Base-by-base conservation (phyloP, 2,329 filamentous ascomycete genomes). In the Beauveria scarabaeidicola region DNA sequence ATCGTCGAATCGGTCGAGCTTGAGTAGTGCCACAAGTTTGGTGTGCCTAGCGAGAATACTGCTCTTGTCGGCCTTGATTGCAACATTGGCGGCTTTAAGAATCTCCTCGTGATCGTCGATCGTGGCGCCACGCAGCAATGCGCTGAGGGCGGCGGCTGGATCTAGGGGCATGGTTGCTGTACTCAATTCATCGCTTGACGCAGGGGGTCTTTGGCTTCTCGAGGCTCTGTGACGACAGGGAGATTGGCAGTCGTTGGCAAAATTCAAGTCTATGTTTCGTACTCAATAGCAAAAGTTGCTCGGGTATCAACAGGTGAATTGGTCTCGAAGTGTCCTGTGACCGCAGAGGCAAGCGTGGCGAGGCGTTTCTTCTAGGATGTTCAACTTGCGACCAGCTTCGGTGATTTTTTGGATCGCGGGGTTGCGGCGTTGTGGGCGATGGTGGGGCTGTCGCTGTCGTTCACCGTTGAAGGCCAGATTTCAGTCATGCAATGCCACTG, bases 1-100 rank as follows among this genome's bases (percentile, higher is more conserved):
- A 71, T 94, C 90, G 60, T 89, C 83, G 72, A 88, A 94, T 61
- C 89, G 87, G 73, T 94, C 90, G 66, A 94, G 83, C 70, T 91
- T 91, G 63, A 94, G 78, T 21, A 94, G 80, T 23, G 90, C 89
- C 48, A 93, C 81, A 15, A 88, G 80, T 62, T 87, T 86, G 40
- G 85, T 87, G 70, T 87, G 86, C 41, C 87, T 85, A 57, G 87
- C 86, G 44, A 82, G 75, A 36, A 72, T 61, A 64, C 87, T 80
- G 57, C 71, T 71, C 68, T 85, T 87, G 64, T 85, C 81, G 59
- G 81, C 78, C 66, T 83, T 84, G 62, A 87, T 73, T 53, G 83
- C 80, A 46, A 82, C 81, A 67, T 83, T 84, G 68, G 84, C 81
- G 54, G 82, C 78, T 69, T 81, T 78, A 61, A 94, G 82, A 55